Evolutionary conservation across 2,329 filamentous ascomycete species (phyloP), one percentile per base, ranked within the genome.

Genomic region (Aureobasidium uvarum): DNA sequence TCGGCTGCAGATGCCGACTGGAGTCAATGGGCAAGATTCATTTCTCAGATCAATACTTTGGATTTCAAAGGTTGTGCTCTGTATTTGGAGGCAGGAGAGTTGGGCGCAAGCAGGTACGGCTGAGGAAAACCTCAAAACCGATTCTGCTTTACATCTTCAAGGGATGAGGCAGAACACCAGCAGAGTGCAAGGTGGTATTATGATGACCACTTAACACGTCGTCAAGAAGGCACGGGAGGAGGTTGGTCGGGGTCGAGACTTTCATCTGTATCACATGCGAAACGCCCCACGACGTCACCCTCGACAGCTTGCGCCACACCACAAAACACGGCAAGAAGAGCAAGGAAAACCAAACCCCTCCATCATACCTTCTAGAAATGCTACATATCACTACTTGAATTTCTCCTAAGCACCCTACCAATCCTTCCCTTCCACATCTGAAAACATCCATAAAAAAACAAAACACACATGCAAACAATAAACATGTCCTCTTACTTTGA

Each of bases 401-500:
- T 36, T 23, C 5, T 20, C 41, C 56, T 58, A 45, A 31, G 38
- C 25, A 45, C 20, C 54, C 38, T 43, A 58, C 3, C 20, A 25
- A 33, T 7, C 25, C 2, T 16, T 18, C 13, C 13, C 31, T 13
- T 8, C 3, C 10, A 1, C 10, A 25, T 25, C 43, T 46, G 20
- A 18, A 18, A 20, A n/a, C 23, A 1, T 25, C 8, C n/a, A n/a
- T n/a, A n/a, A n/a, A n/a, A n/a, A 18, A 36, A n/a, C 48, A 23
- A 16, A 8, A 33, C 1, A 16, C 14, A 33, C 1, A 50, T 60
- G 45, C 45, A 50, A 56, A 65, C 43, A 25, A 16, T 38, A 33
- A 69, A 16, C 16, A 72, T 72, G 70, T 70, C 71, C 41, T 70
- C 72, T 43, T 75, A 75, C 67, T 75, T 75, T 67, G 74, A 72